phyloP scores from a whole-genome alignment of 2,329 filamentous ascomycete genomes.

The Whalleya microplaca region DNA sequence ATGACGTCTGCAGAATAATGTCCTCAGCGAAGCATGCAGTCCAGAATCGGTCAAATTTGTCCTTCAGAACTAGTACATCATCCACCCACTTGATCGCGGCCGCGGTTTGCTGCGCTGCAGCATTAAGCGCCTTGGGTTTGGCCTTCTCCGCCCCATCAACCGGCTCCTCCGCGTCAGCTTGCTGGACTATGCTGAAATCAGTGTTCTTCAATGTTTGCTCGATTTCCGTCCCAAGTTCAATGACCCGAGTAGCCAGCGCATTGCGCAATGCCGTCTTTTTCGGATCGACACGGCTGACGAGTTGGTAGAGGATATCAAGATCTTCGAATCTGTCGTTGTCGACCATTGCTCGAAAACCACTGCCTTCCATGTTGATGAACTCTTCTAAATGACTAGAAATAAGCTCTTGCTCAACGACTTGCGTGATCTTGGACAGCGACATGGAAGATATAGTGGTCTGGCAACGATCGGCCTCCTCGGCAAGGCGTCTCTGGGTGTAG shows the following conservation, averaged over 20 bases:
- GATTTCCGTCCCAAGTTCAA: conserved; percentile 81
- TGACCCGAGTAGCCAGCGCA: conserved; percentile 73
- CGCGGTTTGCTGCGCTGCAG: conserved; percentile 77
- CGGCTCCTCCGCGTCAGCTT: conserved; percentile 40
- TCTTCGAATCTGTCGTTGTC: conserved; percentile 84
- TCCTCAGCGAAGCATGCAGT: conserved; percentile 73
- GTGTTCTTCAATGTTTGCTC: conserved; percentile 68
- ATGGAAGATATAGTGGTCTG: conserved; percentile 76
- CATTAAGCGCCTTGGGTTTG: conserved; percentile 55
- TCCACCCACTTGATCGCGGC: conserved; percentile 96
- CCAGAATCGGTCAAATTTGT: conserved; percentile 86
- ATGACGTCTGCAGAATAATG: conserved; percentile 75
- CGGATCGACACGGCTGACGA: conserved; percentile 77
- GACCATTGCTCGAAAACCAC: conserved; percentile 86
- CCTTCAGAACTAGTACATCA: conserved; percentile 82
- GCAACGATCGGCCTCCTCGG: conserved; percentile 82
- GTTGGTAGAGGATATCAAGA: conserved; percentile 76
- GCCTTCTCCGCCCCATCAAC: conserved; percentile 54
- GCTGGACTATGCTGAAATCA: conserved; percentile 49
- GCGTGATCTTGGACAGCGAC: conserved; percentile 73
- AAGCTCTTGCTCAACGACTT: conserved; percentile 79
- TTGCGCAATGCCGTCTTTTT: conserved; percentile 72
- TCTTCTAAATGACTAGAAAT: conserved; percentile 78
- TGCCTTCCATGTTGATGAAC: conserved; percentile 82
- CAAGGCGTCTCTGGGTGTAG: conserved; percentile 72